phyloP scores from a whole-genome alignment of 192 early-diverging fungal genomes.

The Coemansia aciculifera region DNA sequence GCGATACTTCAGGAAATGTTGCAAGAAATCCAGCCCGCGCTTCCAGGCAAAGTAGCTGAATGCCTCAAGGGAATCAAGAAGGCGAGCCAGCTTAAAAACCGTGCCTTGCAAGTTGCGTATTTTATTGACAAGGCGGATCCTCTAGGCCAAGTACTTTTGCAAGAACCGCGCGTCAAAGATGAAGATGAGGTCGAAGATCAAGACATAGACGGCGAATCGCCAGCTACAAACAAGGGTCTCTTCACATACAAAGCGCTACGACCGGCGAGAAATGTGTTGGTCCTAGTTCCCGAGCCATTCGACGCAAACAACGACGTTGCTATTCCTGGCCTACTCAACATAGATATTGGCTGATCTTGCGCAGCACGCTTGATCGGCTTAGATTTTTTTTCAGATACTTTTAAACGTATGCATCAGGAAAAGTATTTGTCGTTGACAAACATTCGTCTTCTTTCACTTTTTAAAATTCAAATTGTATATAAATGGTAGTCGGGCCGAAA shows the following conservation, averaged over 20 bases:
- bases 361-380: not conserved
- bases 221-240: slow-evolving; percentile 3
- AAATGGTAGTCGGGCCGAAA: slow-evolving; percentile 12
- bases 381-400: not conserved
- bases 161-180: slow-evolving; percentile 39
- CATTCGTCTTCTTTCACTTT: not conserved
- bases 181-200: slow-evolving; percentile 1
- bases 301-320: slow-evolving; percentile 42
- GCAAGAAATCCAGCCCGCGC: slow-evolving; percentile 30
- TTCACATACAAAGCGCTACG: slow-evolving; percentile 38
- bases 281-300: slow-evolving; percentile 49
- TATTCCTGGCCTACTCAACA: slow-evolving; percentile 18
- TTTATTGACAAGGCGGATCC: slow-evolving; percentile 28
- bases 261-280: slow-evolving; percentile 16
- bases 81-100: slow-evolving; percentile 33
- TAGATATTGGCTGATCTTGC: slow-evolving; percentile 16
- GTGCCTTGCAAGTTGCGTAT: slow-evolving; percentile 42
- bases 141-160: slow-evolving; percentile 24
- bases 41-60: slow-evolving; percentile 30
- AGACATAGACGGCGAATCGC: not conserved
- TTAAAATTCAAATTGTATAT: not conserved
- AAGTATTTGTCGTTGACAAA: not conserved
- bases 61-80: slow-evolving; percentile 12
- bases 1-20: slow-evolving; percentile 46
- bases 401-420: too few species aligned